Percentiles rank a stretch among this genome's conserved stretches.
phyloP scores from a whole-genome alignment of 805 yeast genomes.

The Alloascoidea africana region DNA sequence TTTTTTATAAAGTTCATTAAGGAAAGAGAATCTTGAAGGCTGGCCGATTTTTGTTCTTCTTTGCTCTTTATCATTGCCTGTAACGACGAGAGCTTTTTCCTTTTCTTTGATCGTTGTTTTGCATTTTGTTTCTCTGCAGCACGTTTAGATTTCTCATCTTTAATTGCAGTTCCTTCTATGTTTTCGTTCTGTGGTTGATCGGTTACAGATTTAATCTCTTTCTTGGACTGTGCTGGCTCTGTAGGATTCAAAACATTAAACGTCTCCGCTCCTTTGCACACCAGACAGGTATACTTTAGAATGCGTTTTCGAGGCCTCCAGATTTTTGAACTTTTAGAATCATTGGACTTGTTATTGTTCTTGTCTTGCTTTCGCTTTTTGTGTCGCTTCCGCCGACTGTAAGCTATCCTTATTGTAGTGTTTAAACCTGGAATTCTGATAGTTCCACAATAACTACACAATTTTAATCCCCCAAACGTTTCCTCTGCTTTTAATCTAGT shows the following conservation, averaged over 20 bases:
- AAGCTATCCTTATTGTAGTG: background rate
- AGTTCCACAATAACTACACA: background rate
- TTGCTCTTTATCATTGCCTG: background rate
- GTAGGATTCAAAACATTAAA: background rate
- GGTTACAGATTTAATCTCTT: background rate
- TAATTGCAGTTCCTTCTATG: background rate
- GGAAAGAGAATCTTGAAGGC: too few species aligned
- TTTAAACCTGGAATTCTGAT: background rate
- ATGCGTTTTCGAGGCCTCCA: background rate
- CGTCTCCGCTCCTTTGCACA: background rate
- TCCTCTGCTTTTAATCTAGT: background rate
- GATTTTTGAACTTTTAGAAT: background rate
- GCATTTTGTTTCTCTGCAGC: background rate
- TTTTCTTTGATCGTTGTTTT: background rate
- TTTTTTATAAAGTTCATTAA: too few species aligned
- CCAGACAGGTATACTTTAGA: background rate
- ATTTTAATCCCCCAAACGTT: background rate
- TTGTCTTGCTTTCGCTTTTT: background rate
- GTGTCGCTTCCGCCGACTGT: background rate
- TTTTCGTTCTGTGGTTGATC: background rate
- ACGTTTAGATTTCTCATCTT: background rate
- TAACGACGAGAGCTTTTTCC: background rate
- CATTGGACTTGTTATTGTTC: background rate
- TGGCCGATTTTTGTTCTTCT: conserved; percentile 1
- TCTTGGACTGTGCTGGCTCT: background rate